phyloP scores from a whole-genome alignment of 164 flowering plant genomes.

The Hamamelis virginiana region DNA sequence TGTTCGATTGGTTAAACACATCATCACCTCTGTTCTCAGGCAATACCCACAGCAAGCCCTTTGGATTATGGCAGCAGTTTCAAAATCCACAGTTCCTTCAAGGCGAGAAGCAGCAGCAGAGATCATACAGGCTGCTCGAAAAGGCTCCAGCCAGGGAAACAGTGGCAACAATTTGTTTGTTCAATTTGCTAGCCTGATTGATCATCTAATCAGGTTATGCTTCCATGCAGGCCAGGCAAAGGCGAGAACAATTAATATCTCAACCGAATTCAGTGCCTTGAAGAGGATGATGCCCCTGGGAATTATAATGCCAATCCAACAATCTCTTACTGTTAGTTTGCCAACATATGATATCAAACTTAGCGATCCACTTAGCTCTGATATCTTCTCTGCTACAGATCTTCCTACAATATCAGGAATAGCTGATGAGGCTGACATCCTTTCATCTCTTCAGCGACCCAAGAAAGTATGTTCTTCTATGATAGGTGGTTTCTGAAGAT shows the following conservation, averaged over 20 bases:
- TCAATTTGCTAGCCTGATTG: slow-evolving; percentile 81
- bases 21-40: slow-evolving; percentile 81
- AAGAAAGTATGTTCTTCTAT: slow-evolving; percentile 61
- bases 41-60: slow-evolving; percentile 95
- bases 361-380: slow-evolving; percentile 35
- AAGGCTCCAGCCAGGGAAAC: slow-evolving; percentile 60
- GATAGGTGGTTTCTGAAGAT: not conserved
- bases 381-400: slow-evolving; percentile 66
- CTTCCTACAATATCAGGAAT: slow-evolving; percentile 90
- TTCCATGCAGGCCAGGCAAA: slow-evolving; percentile 88
- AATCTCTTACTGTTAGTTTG: slow-evolving; percentile 79
- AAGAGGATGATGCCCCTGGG: slow-evolving; percentile 99
- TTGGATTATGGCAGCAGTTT: slow-evolving; percentile 99
- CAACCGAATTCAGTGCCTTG: slow-evolving; percentile 91
- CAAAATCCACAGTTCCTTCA: slow-evolving; percentile 91
- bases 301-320: slow-evolving; percentile 92
- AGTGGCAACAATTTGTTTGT: slow-evolving; percentile 59
- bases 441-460: slow-evolving; percentile 97
- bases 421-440: slow-evolving; percentile 95
- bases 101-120: slow-evolving; percentile 95
- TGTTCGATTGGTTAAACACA: slow-evolving; percentile 80
- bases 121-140: slow-evolving; percentile 87
- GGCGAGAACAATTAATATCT: slow-evolving; percentile 74
- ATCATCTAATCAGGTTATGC: slow-evolving; percentile 88
- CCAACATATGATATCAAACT: slow-evolving; percentile 56